phyloP scores from a whole-genome alignment of 1,284 basidiomycete species.

The Irpex lacteus region DNA sequence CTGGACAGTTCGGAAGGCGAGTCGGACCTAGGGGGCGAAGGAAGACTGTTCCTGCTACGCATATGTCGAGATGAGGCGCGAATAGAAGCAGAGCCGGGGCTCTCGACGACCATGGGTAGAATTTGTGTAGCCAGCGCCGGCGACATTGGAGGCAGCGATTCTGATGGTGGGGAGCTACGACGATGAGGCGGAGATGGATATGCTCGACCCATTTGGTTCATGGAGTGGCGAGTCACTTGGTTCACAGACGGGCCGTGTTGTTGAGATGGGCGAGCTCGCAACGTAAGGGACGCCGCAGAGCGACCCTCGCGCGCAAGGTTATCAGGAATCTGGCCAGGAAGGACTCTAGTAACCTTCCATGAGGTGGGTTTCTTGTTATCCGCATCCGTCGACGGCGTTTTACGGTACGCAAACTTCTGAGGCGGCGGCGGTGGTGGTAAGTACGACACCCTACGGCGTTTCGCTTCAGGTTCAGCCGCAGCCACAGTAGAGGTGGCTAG shows the following conservation, averaged over 20 bases:
- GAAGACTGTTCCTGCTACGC: constrained; percentile 6
- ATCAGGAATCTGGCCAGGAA: not conserved
- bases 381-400: not conserved
- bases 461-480: not conserved
- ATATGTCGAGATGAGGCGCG: constrained; percentile 1
- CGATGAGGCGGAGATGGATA: constrained; percentile 10
- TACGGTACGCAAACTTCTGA: not conserved
- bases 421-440: constrained; percentile 14
- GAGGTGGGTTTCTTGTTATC: not conserved
- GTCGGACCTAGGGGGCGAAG: constrained; percentile 12
- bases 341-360: constrained; percentile 13
- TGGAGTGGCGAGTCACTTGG: not conserved
- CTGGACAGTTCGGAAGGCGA: constrained; percentile 5
- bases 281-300: not conserved
- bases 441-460: constrained; percentile 6
- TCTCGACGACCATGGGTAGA: not conserved
- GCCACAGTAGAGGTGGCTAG: not conserved
- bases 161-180: constrained; percentile 7
- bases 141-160: not conserved
- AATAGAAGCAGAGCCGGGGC: constrained; percentile 11
- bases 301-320: not conserved
- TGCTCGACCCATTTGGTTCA: not conserved
- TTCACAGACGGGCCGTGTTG: not conserved
- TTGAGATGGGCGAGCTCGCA: not conserved
- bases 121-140: not conserved